These are phyloP conservation scores for Lentinula raphanica DNA, from an alignment of 768 basidiomycete species.

Conservation along the genomic window DNA sequence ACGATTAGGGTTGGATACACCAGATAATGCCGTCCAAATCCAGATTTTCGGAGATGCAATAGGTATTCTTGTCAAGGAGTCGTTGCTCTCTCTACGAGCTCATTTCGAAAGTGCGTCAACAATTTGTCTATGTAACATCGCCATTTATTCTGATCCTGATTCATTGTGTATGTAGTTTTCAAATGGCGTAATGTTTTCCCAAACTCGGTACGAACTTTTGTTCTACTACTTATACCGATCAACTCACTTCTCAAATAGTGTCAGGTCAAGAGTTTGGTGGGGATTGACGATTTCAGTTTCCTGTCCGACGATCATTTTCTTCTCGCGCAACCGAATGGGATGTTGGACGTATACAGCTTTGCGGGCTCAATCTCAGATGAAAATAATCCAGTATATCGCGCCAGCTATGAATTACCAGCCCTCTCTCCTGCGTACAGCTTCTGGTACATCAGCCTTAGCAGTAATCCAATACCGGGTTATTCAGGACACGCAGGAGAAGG, in stretches of 20 bases:
- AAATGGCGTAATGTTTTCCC: constrained; percentile 39
- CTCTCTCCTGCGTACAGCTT: constrained; percentile 41
- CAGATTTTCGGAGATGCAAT: constrained; percentile 42
- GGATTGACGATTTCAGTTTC: constrained; percentile 52
- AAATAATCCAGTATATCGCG: constrained; percentile 28
- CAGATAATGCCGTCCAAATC: constrained; percentile 37
- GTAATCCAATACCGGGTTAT: constrained; percentile 41
- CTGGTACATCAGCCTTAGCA: constrained; percentile 52
- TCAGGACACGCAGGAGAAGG: constrained; percentile 15
- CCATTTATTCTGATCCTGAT: no score
- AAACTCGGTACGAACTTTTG: constrained; percentile 32
- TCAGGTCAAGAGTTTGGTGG: constrained; percentile 31
- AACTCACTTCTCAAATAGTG: constrained; percentile 25
- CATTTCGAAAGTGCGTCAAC: constrained; percentile 33
- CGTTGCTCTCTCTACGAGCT: constrained; percentile 33
- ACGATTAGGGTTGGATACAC: constrained; percentile 22
- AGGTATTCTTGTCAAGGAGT: constrained; percentile 46
- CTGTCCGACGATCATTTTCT: constrained; percentile 41
- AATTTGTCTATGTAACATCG: no score
- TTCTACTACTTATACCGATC: not conserved
- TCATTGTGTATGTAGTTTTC: constrained; percentile 30
- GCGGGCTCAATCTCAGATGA: constrained; percentile 25
- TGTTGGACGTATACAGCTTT: constrained; percentile 47
- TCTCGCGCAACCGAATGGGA: constrained; percentile 39
- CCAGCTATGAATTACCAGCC: constrained; percentile 37